Percentiles rank a stretch among this genome's conserved stretches.
phyloP scores from a whole-genome alignment of 257 asterid species.

The Solanum peruvianum region DNA sequence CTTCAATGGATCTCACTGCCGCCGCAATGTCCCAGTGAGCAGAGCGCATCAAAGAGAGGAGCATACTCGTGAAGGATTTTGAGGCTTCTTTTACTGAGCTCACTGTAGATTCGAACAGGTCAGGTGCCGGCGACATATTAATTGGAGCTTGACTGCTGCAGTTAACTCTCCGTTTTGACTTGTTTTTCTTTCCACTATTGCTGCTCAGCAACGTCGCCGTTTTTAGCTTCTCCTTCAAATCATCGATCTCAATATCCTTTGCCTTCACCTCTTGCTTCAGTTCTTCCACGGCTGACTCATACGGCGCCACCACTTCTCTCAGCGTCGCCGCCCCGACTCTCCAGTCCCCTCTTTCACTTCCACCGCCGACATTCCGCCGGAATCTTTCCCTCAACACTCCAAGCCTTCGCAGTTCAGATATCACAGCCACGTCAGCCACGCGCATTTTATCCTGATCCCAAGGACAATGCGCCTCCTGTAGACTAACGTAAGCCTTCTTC shows the following conservation, averaged over 20 bases:
- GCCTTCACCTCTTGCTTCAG: constrained; percentile 70
- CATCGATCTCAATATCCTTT: constrained; percentile 52
- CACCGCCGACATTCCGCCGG: constrained; percentile 43
- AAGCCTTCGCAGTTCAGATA: constrained; percentile 69
- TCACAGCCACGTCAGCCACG: constrained; percentile 76
- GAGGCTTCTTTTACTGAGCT: constrained; percentile 59
- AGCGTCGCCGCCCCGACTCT: constrained; percentile 62
- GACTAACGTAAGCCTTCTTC: constrained; percentile 80
- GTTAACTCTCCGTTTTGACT: constrained; percentile 64
- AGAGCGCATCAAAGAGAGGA: constrained; percentile 86
- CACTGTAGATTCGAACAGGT: constrained; percentile 64
- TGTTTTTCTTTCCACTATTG: constrained; percentile 41
- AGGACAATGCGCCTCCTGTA: constrained; percentile 85
- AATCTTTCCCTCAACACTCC: constrained; percentile 76
- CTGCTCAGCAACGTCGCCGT: constrained; percentile 44
- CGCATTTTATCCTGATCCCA: constrained; percentile 92
- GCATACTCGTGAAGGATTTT: constrained; percentile 63
- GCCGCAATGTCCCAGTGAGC: constrained; percentile 94
- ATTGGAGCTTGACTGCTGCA: constrained; percentile 70
- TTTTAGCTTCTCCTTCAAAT: constrained; percentile 62
- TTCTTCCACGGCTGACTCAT: constrained; percentile 80
- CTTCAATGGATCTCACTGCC: constrained; percentile 88
- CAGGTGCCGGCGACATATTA: constrained; percentile 57
- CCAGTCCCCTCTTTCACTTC: constrained; percentile 29
- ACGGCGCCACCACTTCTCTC: constrained; percentile 96